Percentiles rank a stretch among this genome's conserved stretches.
Conservation (phyloP, 1,284 basidiomycete genomes). For the Crepidotus sp. region DNA sequence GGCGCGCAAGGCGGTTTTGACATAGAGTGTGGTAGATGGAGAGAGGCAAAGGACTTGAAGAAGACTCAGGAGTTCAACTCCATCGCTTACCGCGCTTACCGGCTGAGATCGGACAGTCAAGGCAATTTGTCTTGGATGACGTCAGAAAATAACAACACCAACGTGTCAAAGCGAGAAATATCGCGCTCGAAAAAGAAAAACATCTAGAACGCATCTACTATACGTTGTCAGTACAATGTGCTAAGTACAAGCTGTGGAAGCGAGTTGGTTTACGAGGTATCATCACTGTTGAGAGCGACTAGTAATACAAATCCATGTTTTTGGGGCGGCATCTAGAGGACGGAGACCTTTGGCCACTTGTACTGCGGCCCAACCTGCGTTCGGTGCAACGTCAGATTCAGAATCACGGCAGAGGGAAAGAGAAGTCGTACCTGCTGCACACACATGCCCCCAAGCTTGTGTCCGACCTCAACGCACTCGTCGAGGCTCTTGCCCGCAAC, state of each 20-base stretch:
- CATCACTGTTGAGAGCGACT: slow-evolving; percentile 26
- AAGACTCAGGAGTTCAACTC: not conserved
- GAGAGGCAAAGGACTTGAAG: no score
- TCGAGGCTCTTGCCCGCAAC: slow-evolving; percentile 76
- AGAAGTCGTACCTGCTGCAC: slow-evolving; percentile 63
- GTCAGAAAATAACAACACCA: not conserved
- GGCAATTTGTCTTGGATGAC: not conserved
- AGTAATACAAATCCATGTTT: slow-evolving; percentile 11
- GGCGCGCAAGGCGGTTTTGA: not conserved
- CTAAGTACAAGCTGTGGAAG: slow-evolving; percentile 24
- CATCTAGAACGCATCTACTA: not conserved
- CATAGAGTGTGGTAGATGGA: not conserved
- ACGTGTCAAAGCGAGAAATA: not conserved
- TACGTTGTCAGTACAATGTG: slow-evolving; percentile 8
- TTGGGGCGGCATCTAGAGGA: slow-evolving; percentile 35
- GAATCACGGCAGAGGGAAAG: slow-evolving; percentile 22
- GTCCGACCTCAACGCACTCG: slow-evolving; percentile 78
- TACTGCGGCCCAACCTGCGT: slow-evolving; percentile 65
- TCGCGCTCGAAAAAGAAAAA: not conserved
- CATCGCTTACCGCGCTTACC: no score
- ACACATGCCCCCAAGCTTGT: slow-evolving; percentile 86
- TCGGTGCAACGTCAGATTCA: not conserved
- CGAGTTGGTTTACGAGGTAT: slow-evolving; percentile 17
- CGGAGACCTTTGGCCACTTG: slow-evolving; percentile 68
- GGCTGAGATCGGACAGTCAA: no score